phyloP scores from a whole-genome alignment of 495 filamentous ascomycete genomes.

The Penicillium goetzii region DNA sequence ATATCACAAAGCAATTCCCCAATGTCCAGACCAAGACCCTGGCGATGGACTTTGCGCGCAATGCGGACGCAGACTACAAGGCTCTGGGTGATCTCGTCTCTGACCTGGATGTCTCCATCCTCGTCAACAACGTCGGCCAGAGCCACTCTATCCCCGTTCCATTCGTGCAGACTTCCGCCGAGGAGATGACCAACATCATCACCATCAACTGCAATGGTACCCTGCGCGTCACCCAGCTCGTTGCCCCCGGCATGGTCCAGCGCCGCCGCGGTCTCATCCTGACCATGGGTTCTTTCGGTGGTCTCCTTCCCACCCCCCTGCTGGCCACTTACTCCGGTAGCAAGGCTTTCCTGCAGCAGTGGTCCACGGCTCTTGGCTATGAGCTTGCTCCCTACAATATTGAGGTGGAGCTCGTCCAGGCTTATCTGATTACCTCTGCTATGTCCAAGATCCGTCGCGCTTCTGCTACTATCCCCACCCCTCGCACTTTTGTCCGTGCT shows the following conservation, averaged over 20 bases:
- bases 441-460: constrained; percentile 93
- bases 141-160: constrained; percentile 90
- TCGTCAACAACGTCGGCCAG: constrained; percentile 97
- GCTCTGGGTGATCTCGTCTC: constrained; percentile 66
- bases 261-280: constrained; percentile 87
- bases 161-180: constrained; percentile 74
- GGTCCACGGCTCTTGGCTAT: constrained; percentile 83
- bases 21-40: constrained; percentile 70
- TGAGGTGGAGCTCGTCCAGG: constrained; percentile 82
- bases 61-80: constrained; percentile 75
- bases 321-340: constrained; percentile 95
- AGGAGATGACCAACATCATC: constrained; percentile 87
- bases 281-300: constrained; percentile 96
- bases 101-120: constrained; percentile 78
- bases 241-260: constrained; percentile 81
- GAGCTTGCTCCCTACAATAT: constrained; percentile 82
- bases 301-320: constrained; percentile 85
- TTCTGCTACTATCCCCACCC: constrained; percentile 75
- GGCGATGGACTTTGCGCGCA: constrained; percentile 88
- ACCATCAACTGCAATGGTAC: constrained; percentile 92
- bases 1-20: constrained; percentile 70
- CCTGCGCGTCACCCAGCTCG: constrained; percentile 78
- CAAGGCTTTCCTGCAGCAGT: constrained; percentile 98
- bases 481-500: constrained; percentile 78
- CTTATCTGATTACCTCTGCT: constrained; percentile 88